A percentile compares a stretch with the other conserved stretches of the same genome.
Conservation (phyloP, 2,329 filamentous ascomycete species). For the Incumbomyces delicatus region DNA sequence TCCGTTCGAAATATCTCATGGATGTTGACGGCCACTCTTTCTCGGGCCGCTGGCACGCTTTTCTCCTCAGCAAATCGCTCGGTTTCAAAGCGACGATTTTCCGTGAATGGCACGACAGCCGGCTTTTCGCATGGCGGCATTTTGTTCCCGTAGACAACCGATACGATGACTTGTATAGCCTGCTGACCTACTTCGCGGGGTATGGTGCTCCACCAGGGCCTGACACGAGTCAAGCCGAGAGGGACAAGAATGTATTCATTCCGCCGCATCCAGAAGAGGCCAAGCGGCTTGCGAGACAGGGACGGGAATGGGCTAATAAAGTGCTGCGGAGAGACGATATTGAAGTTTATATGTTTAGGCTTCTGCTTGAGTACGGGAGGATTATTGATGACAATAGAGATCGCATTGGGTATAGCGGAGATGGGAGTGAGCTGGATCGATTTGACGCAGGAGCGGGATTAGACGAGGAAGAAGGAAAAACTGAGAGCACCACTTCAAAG, state of each 20-base stretch:
- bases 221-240: not conserved
- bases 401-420: conserved; percentile 45
- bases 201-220: conserved; percentile 16
- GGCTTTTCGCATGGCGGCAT: conserved; percentile 43
- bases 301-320: conserved; percentile 29
- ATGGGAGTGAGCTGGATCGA: conserved; percentile 22
- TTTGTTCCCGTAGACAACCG: conserved; percentile 45
- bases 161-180: conserved; percentile 40
- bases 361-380: conserved; percentile 47
- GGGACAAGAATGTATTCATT: conserved; percentile 22
- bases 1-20: conserved; percentile 29
- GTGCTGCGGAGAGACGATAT: conserved; percentile 44
- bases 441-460: conserved; percentile 13
- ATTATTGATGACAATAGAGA: conserved; percentile 56
- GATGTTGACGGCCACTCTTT: conserved; percentile 34
- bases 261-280: conserved; percentile 26
- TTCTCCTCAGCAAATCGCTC: conserved; percentile 38
- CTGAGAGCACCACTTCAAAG: not conserved
- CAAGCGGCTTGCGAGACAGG: conserved; percentile 26
- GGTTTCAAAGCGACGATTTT: conserved; percentile 47
- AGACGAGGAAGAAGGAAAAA: not conserved
- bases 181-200: conserved; percentile 43
- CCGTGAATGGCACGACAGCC: conserved; percentile 45
- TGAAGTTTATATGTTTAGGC: conserved; percentile 44
- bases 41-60: conserved; percentile 32